These are phyloP conservation scores for Astrephomene gubernaculifera DNA, from an alignment of 139 green algal genomes.

Conservation along the genomic window DNA sequence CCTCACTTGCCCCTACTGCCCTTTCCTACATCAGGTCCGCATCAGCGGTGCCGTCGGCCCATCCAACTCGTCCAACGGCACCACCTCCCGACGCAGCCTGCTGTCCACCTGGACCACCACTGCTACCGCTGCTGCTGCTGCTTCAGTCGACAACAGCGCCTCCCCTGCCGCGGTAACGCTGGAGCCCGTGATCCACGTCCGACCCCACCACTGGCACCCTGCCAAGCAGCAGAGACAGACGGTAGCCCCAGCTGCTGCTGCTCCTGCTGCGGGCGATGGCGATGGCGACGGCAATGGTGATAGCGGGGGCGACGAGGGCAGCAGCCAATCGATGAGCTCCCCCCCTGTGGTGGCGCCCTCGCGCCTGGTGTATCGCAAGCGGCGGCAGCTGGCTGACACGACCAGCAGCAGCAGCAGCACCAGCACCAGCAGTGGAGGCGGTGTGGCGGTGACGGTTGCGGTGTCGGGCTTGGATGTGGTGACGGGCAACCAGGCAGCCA, in stretches of 20 bases:
- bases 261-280: too few species aligned
- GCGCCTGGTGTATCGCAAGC: not conserved
- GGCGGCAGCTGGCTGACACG: not conserved
- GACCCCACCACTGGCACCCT: not conserved
- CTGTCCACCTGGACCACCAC: not conserved
- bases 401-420: too few species aligned
- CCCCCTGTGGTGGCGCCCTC: not conserved
- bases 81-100: not conserved
- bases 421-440: not conserved
- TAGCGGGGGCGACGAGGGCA: not conserved
- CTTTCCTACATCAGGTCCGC: not conserved
- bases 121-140: not conserved
- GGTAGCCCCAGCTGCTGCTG: not conserved
- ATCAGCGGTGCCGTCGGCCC: not conserved
- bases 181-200: not conserved
- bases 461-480: not conserved
- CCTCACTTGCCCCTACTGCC: not conserved
- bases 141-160: too few species aligned
- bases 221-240: not conserved
- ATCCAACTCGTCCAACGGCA: too few species aligned
- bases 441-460: not conserved
- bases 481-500: constrained; percentile 1
- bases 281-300: not conserved
- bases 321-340: too few species aligned
- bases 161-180: not conserved